A percentile compares a stretch with the other conserved stretches of the same genome.
phyloP scores from a whole-genome alignment of 805 yeast species.

The Metschnikowia gruessii region DNA sequence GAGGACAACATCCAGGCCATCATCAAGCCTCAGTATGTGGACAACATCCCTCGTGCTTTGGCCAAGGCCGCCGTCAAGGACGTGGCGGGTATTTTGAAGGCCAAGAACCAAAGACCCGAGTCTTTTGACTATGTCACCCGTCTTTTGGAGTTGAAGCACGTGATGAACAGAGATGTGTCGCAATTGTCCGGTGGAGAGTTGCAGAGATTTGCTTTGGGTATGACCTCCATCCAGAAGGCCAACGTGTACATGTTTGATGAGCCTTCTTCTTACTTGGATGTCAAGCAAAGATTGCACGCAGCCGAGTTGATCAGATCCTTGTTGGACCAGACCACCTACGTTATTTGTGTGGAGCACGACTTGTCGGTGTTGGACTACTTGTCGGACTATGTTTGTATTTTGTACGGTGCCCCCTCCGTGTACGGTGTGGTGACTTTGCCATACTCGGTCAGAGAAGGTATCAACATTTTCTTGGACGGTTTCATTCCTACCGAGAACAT shows the following conservation, averaged over 20 bases:
- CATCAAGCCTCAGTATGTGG: conserved; percentile 98
- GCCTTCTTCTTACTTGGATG: conserved; percentile 97
- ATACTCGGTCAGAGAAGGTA: conserved; percentile 97
- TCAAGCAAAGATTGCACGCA: conserved; percentile 97
- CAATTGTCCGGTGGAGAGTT: conserved; percentile 97
- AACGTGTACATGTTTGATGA: conserved; percentile 99
- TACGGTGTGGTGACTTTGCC: conserved; percentile 99
- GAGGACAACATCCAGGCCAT: conserved; percentile 96
- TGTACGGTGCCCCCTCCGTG: conserved; percentile 97
- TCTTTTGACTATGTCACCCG: conserved; percentile 62
- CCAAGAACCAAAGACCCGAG: conserved; percentile 70
- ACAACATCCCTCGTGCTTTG: conserved; percentile 94
- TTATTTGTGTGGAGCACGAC: conserved; percentile 98
- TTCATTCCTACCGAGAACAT: conserved; percentile 95
- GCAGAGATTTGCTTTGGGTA: conserved; percentile 96
- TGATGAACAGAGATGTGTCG: conserved; percentile 82
- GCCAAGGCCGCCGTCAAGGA: conserved; percentile 79
- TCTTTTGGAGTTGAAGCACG: conserved; percentile 69
- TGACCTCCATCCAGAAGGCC: conserved; percentile 94
- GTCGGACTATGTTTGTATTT: conserved; percentile 93
- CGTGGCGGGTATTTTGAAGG: conserved; percentile 79
- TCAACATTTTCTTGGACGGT: conserved; percentile 97
- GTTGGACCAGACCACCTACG: conserved; percentile 71
- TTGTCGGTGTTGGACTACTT: conserved; percentile 94
- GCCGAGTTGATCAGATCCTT: conserved; percentile 91